Evolutionary conservation across 1,139 yeast genomes (phyloP), one percentile per base, ranked within the genome.

Genomic region (Hyphopichia khmerensis): DNA sequence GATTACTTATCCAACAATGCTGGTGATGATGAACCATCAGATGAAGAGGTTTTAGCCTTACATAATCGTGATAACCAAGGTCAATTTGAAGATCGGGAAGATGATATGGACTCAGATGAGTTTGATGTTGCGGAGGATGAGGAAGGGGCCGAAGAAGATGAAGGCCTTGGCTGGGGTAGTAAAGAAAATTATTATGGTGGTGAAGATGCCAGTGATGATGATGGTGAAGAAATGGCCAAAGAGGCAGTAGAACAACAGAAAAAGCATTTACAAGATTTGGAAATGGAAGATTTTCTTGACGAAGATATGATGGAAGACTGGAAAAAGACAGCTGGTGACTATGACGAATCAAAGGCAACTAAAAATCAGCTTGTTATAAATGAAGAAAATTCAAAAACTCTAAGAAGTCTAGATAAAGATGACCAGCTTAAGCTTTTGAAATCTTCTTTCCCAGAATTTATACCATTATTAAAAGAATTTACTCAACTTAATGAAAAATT

Each of bases 231-330:
- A 47, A 85, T 90, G 68, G 93, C 95, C 44, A 83, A 83, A 52
- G 98, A 93, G 65, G 98, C 98, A 0, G 59, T 88, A 44, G 81
- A 90, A 58, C 83, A 89, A 50, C 98, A 91, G 64, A 87, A 85
- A 68, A 82, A 84, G 60, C 96, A 91, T 57, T 67, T 91, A 48
- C 80, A 82, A 50, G 96, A 87, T 41, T 72, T 93, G 53, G 82
- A 81, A 38, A 82, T 87, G 77, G 89, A 80, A 39, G 98, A 90
- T 62, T 91, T 81, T 57, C 73, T 86, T 50, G 95, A 89, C 52
- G 96, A 87, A 42, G 96, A 87, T 43, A 79, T 84, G 57, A 78
- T 81, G 59, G 87, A 82, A 38, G 90, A 80, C 51, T 87, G 93
- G 91, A 65, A 64, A 40, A 65, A 72, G 44, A 69, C 67, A 35